Base-by-base conservation (phyloP, 2,329 filamentous ascomycete genomes). In the Hyphodiscus sp. region DNA sequence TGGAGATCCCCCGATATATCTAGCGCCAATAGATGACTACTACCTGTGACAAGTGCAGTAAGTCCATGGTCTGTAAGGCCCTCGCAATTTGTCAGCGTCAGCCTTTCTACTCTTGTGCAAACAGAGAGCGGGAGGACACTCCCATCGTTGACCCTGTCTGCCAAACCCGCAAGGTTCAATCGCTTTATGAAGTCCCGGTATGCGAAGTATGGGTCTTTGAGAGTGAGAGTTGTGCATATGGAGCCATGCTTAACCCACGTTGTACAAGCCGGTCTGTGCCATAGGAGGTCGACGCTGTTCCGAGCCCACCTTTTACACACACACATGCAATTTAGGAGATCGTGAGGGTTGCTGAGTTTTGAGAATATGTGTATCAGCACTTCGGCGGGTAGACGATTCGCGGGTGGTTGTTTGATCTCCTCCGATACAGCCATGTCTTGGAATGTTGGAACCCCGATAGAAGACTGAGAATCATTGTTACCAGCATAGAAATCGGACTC, bases 261-360 rank as follows among this genome's bases (percentile, higher is more conserved):
- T 65, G 87, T 91, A 73, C 94, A 97, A 26, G 89, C 85, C 1
- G 94, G 94, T 41, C 94, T 82, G 70, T 96, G 91, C 94, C 94
- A 99, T 20, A 99, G 78, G 60, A 96, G 80, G 59, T 94, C 92
- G 61, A 97, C 94, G 49, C 88, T 86, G 68, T 96, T 96, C 58
- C 87, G 79, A 26, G 94, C 88, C 94, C 94, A 99, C 58, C 86
- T 83, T 71, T 91, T 91, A 66, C 86, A 96, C n/a, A 96, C 91
- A 60, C 94, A 77, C 88, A 97, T 91, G 71, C 89, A 95, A 71
- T 85, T 86, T 61, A 90, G 80, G 62, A 96, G 79, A 66, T 99
- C 92, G 45, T 77, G 74, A 1, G 91, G 80, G 13, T 80, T 82
- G 64, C 78, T 85, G 54, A 99, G 81, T 70, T 91, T 94, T 38